phyloP scores from a whole-genome alignment of 768 basidiomycete species.

The Lactarius hengduanensis region DNA sequence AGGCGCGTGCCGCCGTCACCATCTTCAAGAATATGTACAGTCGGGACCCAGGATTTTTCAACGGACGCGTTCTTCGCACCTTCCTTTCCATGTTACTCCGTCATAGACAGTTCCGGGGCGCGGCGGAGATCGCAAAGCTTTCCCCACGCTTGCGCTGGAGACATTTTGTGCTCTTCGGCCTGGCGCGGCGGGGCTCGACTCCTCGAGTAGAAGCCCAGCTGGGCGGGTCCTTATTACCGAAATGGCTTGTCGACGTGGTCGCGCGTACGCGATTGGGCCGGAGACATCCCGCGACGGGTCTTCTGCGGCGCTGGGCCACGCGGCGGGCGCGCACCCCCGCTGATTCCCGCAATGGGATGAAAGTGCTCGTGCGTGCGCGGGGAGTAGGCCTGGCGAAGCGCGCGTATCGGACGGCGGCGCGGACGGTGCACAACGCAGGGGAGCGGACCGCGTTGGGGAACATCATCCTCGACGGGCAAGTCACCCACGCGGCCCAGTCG shows the following conservation, averaged over 20 bases:
- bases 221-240: conserved; percentile 4
- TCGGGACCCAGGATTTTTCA: conserved; percentile 42
- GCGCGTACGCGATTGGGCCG: conserved; percentile 31
- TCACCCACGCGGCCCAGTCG: conserved; percentile 34
- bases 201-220: conserved; percentile 4
- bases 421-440: conserved; percentile 32
- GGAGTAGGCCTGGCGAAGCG: conserved; percentile 14
- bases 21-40: conserved; percentile 43
- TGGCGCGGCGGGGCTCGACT: conserved; percentile 10
- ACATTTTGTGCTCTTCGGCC: conserved; percentile 34
- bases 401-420: conserved; percentile 30
- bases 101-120: conserved; percentile 41
- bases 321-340: conserved; percentile 14
- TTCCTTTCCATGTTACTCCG: conserved; percentile 43
- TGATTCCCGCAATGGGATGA: conserved; percentile 16
- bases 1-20: conserved; percentile 39
- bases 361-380: conserved; percentile 17
- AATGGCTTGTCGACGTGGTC: conserved; percentile 14
- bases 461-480: conserved; percentile 49
- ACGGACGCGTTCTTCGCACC: conserved; percentile 36
- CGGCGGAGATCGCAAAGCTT: conserved; percentile 32
- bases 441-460: conserved; percentile 52
- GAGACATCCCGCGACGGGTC: conserved; percentile 30
- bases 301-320: conserved; percentile 28
- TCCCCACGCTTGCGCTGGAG: conserved; percentile 34